These are phyloP conservation scores for Apiospora sp. DNA, from an alignment of 2,329 filamentous ascomycete genomes.

Conservation along the genomic window DNA sequence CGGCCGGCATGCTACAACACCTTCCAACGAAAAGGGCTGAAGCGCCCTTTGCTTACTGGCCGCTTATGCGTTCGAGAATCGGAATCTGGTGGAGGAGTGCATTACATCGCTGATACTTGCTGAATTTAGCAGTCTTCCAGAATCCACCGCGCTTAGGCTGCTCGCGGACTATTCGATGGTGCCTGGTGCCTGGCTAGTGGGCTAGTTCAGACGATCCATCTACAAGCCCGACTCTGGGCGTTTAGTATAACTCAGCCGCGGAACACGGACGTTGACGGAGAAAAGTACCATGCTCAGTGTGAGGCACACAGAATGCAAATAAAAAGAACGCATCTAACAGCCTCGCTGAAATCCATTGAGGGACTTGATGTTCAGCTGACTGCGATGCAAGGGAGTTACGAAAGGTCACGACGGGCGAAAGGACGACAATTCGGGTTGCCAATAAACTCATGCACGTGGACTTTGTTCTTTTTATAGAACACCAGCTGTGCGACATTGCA, in stretches of 20 bases:
- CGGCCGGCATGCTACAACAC: not conserved
- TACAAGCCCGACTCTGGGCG: slow-evolving; percentile 1
- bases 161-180: not conserved
- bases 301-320: not conserved
- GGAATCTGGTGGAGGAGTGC: slow-evolving; percentile 13
- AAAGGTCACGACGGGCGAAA: not conserved
- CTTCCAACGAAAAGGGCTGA: not conserved
- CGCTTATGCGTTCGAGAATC: slow-evolving; percentile 7
- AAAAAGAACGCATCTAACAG: not conserved
- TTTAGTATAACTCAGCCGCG: not conserved
- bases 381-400: not conserved
- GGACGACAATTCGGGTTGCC: not conserved
- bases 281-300: too few relatives aligned
- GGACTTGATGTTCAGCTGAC: not conserved
- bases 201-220: slow-evolving; percentile 3
- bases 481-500: not conserved
- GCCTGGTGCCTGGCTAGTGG: slow-evolving; percentile 11
- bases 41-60: slow-evolving; percentile 8
- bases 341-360: not conserved
- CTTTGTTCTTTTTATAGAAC: slow-evolving; percentile 23
- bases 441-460: slow-evolving; percentile 22
- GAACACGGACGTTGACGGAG: not conserved
- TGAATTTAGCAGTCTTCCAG: slow-evolving; percentile 17
- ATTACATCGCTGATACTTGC: slow-evolving; percentile 15
- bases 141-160: not conserved